Conservation (phyloP, 768 basidiomycete genomes). For the Porphyrellus cyaneotinctus region DNA sequence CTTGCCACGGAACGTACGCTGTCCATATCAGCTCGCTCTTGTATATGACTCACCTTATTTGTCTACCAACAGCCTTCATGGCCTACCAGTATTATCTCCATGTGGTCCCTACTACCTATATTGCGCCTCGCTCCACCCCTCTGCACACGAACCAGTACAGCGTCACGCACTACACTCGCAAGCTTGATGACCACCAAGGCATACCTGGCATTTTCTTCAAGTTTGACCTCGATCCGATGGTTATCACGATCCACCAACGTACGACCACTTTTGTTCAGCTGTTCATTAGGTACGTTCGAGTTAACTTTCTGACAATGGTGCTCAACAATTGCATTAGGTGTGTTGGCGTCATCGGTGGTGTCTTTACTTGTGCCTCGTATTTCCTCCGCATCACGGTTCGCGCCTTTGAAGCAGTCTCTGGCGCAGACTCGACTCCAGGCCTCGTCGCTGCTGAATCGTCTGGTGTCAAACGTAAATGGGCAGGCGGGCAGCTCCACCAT, state of each 20-base stretch:
- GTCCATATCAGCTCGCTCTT: not conserved
- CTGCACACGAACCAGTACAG: constrained; percentile 84
- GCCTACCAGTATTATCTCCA: constrained; percentile 94
- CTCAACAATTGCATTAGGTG: constrained; percentile 37
- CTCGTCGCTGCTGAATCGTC: constrained; percentile 65
- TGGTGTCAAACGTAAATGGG: constrained; percentile 66
- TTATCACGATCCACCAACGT: constrained; percentile 80
- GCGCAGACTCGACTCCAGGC: constrained; percentile 46
- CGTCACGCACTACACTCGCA: constrained; percentile 86
- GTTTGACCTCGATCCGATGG: constrained; percentile 91
- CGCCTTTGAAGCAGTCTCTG: constrained; percentile 62
- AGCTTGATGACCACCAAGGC: constrained; percentile 67
- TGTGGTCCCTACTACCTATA: constrained; percentile 93
- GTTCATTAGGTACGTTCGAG: constrained; percentile 54
- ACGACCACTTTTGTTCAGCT: constrained; percentile 81
- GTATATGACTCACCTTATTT: not conserved
- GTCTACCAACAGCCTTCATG: constrained; percentile 60
- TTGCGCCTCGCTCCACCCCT: constrained; percentile 63
- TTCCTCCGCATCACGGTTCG: constrained; percentile 61
- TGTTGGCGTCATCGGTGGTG: constrained; percentile 91
- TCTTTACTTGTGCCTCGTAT: constrained; percentile 82
- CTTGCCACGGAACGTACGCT: constrained; percentile 56
- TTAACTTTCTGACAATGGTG: not conserved
- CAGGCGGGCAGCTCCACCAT: constrained; percentile 58
- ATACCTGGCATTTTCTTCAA: constrained; percentile 98